phyloP scores from a whole-genome alignment of 495 filamentous ascomycete genomes.

The Bathelium albidoporum region DNA sequence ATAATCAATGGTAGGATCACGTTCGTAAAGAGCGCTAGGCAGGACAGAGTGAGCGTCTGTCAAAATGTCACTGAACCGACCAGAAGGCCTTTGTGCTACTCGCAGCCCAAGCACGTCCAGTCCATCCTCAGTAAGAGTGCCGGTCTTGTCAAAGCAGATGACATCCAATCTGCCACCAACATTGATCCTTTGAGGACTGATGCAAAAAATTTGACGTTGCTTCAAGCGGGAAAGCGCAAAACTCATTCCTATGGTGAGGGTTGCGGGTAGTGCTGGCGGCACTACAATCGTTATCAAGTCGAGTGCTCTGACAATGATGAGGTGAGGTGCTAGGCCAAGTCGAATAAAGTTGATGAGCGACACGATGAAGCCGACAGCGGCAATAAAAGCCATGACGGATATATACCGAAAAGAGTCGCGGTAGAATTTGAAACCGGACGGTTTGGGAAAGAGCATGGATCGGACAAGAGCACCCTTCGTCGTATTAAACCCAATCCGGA shows the following conservation, averaged over 20 bases:
- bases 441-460: constrained; percentile 98
- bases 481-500: constrained; percentile 91
- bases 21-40: constrained; percentile 42
- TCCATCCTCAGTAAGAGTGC: constrained; percentile 94
- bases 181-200: constrained; percentile 92
- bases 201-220: constrained; percentile 86
- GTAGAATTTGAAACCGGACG: constrained; percentile 96
- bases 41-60: constrained; percentile 46
- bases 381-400: constrained; percentile 89
- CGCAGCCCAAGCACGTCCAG: constrained; percentile 87
- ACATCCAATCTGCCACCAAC: constrained; percentile 92
- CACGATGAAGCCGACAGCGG: constrained; percentile 73
- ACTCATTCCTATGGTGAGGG: constrained; percentile 89
- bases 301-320: constrained; percentile 83
- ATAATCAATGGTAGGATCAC: constrained; percentile 47
- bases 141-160: constrained; percentile 98
- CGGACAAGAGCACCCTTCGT: constrained; percentile 94
- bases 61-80: constrained; percentile 52
- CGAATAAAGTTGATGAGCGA: constrained; percentile 90
- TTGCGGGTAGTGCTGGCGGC: constrained; percentile 92
- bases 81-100: constrained; percentile 53
- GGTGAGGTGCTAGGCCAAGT: constrained; percentile 70
- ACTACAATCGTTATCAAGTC: constrained; percentile 98
- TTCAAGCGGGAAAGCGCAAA: constrained; percentile 85
- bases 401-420: constrained; percentile 97